These are phyloP conservation scores for Candida sakaeoensis DNA, from an alignment of 805 yeast species.

Conservation along the genomic window DNA sequence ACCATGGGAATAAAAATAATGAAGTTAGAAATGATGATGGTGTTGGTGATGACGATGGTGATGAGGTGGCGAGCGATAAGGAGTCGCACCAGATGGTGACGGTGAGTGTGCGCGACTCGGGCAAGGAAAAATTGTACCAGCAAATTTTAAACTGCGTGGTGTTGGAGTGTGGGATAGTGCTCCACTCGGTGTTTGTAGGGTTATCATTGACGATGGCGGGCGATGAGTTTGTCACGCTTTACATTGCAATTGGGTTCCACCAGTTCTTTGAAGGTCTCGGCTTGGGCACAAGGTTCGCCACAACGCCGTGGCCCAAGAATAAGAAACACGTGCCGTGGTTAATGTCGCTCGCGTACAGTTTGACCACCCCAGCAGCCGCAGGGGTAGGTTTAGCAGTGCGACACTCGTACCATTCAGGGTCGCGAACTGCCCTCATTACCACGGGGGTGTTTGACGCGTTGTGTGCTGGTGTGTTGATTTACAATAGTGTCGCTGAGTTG, in stretches of 20 bases:
- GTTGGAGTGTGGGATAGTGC: constrained; percentile 71
- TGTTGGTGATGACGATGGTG: not conserved
- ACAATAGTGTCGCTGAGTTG: constrained; percentile 34
- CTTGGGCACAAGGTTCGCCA: constrained; percentile 61
- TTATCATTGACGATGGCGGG: constrained; percentile 72
- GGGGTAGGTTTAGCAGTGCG: constrained; percentile 37
- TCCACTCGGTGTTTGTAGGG: constrained; percentile 80
- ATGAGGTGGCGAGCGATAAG: constrained; percentile 34
- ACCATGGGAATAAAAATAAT: not conserved
- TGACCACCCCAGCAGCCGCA: constrained; percentile 33
- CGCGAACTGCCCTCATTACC: constrained; percentile 28
- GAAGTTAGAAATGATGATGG: not conserved
- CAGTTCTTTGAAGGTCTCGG: constrained; percentile 84
- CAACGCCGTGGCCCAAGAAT: constrained; percentile 28
- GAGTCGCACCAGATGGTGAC: constrained; percentile 36
- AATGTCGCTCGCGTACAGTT: constrained; percentile 25
- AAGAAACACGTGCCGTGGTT: constrained; percentile 31
- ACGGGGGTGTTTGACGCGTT: constrained; percentile 33
- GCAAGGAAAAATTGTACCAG: constrained; percentile 8
- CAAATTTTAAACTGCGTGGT: constrained; percentile 28
- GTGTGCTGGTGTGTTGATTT: constrained; percentile 33
- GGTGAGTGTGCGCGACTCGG: not conserved
- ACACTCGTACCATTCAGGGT: constrained; percentile 28
- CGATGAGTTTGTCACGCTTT: constrained; percentile 62
- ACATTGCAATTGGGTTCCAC: constrained; percentile 62